Percentiles rank a stretch among this genome's conserved stretches.
These are phyloP conservation scores for Pseudocercospora pini-densiflorae DNA, from an alignment of 2,329 filamentous ascomycete genomes.

Conservation along the genomic window DNA sequence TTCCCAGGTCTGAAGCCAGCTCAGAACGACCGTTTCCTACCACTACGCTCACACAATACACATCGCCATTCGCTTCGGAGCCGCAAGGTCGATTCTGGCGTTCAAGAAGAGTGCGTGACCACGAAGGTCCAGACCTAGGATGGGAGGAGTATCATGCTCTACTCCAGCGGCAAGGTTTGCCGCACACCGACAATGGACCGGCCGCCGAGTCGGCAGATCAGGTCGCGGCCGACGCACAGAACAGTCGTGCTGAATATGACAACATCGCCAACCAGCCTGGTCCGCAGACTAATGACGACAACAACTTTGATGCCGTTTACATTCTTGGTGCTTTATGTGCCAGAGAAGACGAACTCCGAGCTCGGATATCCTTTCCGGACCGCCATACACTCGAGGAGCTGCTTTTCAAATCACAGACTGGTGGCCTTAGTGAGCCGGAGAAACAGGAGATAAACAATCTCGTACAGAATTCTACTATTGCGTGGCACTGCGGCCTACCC, in stretches of 20 bases:
- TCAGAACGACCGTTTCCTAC: constrained; percentile 11
- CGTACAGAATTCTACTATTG: constrained; percentile 13
- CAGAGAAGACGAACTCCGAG: constrained; percentile 10
- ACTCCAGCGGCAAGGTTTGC: constrained; percentile 35
- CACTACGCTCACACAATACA: constrained; percentile 15
- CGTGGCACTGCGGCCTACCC: constrained; percentile 26
- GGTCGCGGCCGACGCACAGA: background rate
- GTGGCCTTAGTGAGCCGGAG: constrained; percentile 17
- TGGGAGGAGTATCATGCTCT: constrained; percentile 39
- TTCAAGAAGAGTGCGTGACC: background rate
- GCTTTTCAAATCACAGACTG: constrained; percentile 12
- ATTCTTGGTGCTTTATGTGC: constrained; percentile 12
- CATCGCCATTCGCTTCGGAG: background rate
- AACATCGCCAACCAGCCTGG: constrained; percentile 23
- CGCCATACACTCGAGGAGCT: constrained; percentile 8
- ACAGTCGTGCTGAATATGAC: background rate
- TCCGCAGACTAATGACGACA: constrained; percentile 27
- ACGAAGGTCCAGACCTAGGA: constrained; percentile 16
- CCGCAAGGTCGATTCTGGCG: background rate
- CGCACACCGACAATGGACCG: constrained; percentile 13
- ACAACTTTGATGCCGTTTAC: constrained; percentile 27
- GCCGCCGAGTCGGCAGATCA: background rate
- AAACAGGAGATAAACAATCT: constrained; percentile 17
- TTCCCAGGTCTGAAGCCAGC: constrained; percentile 26
- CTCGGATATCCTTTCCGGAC: background rate